These are phyloP conservation scores for Dysphania ambrosioides DNA, from an alignment of 148 eudicot genomes.

Conservation along the genomic window DNA sequence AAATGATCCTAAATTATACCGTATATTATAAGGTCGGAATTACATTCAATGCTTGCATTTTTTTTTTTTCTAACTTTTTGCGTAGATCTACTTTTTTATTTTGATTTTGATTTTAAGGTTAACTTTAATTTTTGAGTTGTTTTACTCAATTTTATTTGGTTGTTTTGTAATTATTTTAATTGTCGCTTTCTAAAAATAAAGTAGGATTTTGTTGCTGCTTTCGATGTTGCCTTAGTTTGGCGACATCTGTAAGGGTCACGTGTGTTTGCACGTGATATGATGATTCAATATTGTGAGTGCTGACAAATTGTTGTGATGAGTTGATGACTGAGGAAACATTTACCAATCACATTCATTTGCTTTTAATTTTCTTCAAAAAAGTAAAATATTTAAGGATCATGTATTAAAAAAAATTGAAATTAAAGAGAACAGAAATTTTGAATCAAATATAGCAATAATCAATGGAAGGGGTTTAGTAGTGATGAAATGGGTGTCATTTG, in stretches of 20 bases:
- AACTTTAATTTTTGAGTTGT: background rate
- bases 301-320: too few relatives aligned
- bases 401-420: too few relatives aligned
- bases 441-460: background rate
- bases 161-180: too few relatives aligned
- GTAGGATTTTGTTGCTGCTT: conserved; percentile 16
- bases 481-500: too few relatives aligned
- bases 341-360: too few relatives aligned
- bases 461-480: background rate
- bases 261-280: conserved; percentile 20
- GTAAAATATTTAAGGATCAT: too few relatives aligned
- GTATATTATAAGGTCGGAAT: too few relatives aligned
- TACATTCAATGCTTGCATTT: background rate
- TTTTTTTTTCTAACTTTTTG: too few relatives aligned
- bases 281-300: background rate
- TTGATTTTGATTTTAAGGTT: too few relatives aligned
- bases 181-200: conserved; percentile 23
- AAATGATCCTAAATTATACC: too few relatives aligned
- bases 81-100: conserved; percentile 13
- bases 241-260: conserved; percentile 1
- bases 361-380: too few relatives aligned
- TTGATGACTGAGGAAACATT: too few relatives aligned
- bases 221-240: conserved; percentile 9
- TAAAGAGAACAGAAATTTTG: background rate
- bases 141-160: background rate